phyloP scores from a whole-genome alignment of 129 eudicot species.

The Saussurea involucrata region DNA sequence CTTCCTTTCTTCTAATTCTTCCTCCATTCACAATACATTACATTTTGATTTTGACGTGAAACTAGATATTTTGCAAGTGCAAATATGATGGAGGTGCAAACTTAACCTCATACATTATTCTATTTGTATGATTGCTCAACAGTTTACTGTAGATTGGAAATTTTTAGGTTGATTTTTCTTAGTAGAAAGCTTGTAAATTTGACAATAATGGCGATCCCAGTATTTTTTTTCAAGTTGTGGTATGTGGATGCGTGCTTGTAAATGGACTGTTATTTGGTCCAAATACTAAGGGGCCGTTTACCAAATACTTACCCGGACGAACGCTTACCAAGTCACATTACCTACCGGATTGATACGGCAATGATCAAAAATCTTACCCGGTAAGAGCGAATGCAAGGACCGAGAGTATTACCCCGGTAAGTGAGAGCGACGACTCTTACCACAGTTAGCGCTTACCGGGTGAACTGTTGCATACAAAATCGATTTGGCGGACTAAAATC shows the following conservation, averaged over 20 bases:
- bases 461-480: too few relatives aligned
- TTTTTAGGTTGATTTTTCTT: neutral
- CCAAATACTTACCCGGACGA: too few relatives aligned
- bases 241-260: neutral
- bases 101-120: neutral
- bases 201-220: neutral
- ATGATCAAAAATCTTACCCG: too few relatives aligned
- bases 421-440: too few relatives aligned
- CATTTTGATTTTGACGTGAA: neutral
- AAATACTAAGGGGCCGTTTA: too few relatives aligned
- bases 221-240: conserved; percentile 4
- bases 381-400: too few relatives aligned
- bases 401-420: too few relatives aligned
- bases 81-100: neutral
- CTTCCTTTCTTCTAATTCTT: neutral
- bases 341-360: too few relatives aligned
- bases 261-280: neutral
- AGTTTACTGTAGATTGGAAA: neutral
- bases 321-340: too few relatives aligned
- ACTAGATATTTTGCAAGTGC: neutral
- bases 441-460: too few relatives aligned
- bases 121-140: neutral
- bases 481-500: too few relatives aligned
- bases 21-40: neutral
- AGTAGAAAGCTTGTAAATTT: neutral